Percentiles rank a stretch among this genome's conserved stretches.
phyloP scores from a whole-genome alignment of 495 filamentous ascomycete species.

The Hyaloscypha hepaticicola region DNA sequence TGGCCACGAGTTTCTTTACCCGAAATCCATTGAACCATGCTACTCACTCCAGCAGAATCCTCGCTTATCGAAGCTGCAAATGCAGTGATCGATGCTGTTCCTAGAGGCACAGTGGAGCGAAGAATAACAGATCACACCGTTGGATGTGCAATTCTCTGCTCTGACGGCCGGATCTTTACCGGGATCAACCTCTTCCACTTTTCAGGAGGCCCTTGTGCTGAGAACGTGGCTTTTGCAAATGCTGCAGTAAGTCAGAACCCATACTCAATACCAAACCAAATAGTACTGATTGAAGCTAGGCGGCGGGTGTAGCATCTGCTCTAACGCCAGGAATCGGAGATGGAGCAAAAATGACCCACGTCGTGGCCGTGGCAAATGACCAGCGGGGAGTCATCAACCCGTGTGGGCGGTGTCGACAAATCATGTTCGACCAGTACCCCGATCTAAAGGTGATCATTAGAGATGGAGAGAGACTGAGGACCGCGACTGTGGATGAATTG shows the following conservation, averaged over 20 bases:
- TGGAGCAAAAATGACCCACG: constrained; percentile 20
- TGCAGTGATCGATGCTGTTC: constrained; percentile 11
- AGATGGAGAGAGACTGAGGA: constrained; percentile 19
- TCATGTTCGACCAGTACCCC: constrained; percentile 35
- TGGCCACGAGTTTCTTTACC: too few relatives aligned
- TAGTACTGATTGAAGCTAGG: not conserved
- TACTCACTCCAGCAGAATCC: not conserved
- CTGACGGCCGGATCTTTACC: constrained; percentile 29
- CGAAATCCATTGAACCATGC: not conserved
- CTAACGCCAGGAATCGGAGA: constrained; percentile 12
- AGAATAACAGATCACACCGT: constrained; percentile 28
- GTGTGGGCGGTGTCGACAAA: constrained; percentile 36
- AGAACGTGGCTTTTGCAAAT: constrained; percentile 34
- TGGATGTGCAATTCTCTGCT: not conserved
- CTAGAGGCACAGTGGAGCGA: not conserved
- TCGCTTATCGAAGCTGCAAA: constrained; percentile 17
- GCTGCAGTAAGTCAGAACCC: constrained; percentile 24
- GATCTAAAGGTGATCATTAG: constrained; percentile 31
- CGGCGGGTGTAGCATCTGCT: constrained; percentile 23
- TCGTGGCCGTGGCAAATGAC: constrained; percentile 34
- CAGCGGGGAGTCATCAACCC: constrained; percentile 33
- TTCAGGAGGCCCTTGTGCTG: constrained; percentile 36
- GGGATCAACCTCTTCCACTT: constrained; percentile 38
- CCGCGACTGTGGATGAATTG: constrained; percentile 11
- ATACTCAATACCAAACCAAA: not conserved